A percentile compares a stretch with the other conserved stretches of the same genome.
phyloP scores from a whole-genome alignment of 169 alveolate genomes.

The Cryptosporidium ubiquitum region DNA sequence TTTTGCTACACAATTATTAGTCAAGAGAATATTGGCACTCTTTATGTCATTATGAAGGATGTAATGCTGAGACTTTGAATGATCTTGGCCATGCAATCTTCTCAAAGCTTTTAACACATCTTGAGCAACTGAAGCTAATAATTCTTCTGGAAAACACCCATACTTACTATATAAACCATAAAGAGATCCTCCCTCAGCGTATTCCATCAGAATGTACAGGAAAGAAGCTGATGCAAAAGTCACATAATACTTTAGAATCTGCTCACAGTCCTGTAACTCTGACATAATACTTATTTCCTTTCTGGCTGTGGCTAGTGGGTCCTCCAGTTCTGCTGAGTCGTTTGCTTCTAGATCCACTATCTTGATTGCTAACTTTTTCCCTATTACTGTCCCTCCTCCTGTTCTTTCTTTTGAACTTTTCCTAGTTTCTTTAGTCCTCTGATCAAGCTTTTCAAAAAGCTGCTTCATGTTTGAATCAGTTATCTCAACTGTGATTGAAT shows the following conservation, averaged over 20 bases:
- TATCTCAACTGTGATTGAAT: constrained; percentile 36
- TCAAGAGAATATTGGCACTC: constrained; percentile 88
- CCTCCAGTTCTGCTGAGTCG: constrained; percentile 7
- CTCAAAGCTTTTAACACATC: constrained; percentile 72
- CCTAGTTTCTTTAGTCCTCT: too few species aligned
- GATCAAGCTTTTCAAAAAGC: constrained; percentile 3
- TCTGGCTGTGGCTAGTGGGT: constrained; percentile 20
- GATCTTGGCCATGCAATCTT: constrained; percentile 62
- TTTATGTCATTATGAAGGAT: constrained; percentile 90
- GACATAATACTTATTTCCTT: constrained; percentile 59
- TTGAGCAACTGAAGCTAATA: constrained; percentile 70
- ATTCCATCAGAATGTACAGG: constrained; percentile 74
- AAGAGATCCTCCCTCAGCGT: constrained; percentile 79
- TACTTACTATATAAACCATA: constrained; percentile 60
- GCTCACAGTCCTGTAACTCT: constrained; percentile 57
- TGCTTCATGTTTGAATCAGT: neutral
- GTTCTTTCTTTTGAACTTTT: neutral
- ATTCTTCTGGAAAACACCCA: constrained; percentile 80
- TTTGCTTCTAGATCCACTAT: constrained; percentile 39
- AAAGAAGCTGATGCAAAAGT: constrained; percentile 50
- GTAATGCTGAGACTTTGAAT: constrained; percentile 10
- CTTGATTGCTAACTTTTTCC: constrained; percentile 15
- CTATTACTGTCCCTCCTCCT: neutral
- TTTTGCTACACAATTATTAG: constrained; percentile 84
- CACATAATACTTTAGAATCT: constrained; percentile 37